A percentile compares a stretch with the other conserved stretches of the same genome.
phyloP scores from a whole-genome alignment of 2,329 filamentous ascomycete genomes.

The Penicillium sp. region DNA sequence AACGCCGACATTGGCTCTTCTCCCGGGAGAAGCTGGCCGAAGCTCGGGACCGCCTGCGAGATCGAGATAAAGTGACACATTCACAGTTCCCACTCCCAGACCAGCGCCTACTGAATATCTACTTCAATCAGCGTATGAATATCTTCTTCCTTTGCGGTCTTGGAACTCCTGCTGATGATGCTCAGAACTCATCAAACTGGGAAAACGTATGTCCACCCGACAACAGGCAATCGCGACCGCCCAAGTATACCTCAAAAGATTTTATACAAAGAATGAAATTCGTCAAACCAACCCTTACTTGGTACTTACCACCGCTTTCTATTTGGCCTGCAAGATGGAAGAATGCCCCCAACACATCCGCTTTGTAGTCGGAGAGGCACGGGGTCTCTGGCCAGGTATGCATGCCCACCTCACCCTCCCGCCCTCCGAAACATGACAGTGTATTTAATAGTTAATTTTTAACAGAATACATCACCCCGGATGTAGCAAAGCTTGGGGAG shows the following conservation, averaged over 20 bases:
- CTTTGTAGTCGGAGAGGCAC: constrained; percentile 83
- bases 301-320: constrained; percentile 88
- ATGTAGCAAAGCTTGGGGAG: constrained; percentile 85
- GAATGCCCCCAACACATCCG: constrained; percentile 96
- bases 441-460: constrained; percentile 23
- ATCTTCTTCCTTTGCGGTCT: neutral
- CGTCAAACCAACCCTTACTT: constrained; percentile 92
- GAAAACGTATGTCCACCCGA: constrained; percentile 79
- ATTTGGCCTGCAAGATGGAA: constrained; percentile 97
- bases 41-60: constrained; percentile 75
- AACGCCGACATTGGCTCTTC: constrained; percentile 89
- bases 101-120: constrained; percentile 81
- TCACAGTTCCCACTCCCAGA: constrained; percentile 83
- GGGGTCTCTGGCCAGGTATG: constrained; percentile 77
- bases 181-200: constrained; percentile 78
- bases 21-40: constrained; percentile 77
- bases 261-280: constrained; percentile 89
- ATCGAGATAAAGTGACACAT: constrained; percentile 73
- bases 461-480: constrained; percentile 70
- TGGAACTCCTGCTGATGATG: neutral
- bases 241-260: constrained; percentile 91
- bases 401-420: constrained; percentile 3
- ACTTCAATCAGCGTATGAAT: constrained; percentile 81
- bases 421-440: no score
- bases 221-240: constrained; percentile 95